phyloP scores from a whole-genome alignment of 371 early-diverging fungal species.

The Coemansia sp. region DNA sequence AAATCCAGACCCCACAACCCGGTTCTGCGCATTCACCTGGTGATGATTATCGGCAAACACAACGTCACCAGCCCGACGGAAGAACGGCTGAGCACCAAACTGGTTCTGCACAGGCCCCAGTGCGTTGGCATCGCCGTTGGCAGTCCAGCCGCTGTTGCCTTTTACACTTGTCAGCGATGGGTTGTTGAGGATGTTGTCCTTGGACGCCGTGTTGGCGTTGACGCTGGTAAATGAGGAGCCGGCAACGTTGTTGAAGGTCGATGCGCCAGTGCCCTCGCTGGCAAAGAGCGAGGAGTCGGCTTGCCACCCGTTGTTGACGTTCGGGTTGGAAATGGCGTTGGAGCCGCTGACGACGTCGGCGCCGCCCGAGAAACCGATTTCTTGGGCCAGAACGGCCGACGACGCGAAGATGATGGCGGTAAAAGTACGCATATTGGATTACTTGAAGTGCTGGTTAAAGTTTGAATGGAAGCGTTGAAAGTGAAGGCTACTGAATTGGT shows the following conservation, averaged over 20 bases:
- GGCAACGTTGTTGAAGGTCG: constrained; percentile 33
- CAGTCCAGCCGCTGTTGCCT: constrained; percentile 48
- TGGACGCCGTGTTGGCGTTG: constrained; percentile 35
- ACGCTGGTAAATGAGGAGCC: constrained; percentile 39
- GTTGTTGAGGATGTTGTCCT: constrained; percentile 47
- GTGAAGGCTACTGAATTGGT: neutral
- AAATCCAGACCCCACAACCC: constrained; percentile 20
- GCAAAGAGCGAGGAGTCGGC: constrained; percentile 34
- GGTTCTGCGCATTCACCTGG: constrained; percentile 12
- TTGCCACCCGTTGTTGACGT: constrained; percentile 49
- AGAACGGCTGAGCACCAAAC: constrained; percentile 16
- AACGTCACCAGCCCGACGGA: constrained; percentile 22
- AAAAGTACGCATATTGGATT: constrained; percentile 31
- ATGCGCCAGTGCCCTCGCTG: constrained; percentile 17
- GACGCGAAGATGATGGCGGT: constrained; percentile 32
- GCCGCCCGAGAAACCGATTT: constrained; percentile 31
- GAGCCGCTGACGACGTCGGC: constrained; percentile 22
- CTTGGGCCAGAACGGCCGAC: constrained; percentile 35
- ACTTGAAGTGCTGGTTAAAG: neutral
- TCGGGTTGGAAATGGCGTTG: constrained; percentile 37
- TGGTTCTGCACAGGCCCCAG: constrained; percentile 45
- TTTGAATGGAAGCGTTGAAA: neutral
- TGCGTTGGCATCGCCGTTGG: constrained; percentile 42
- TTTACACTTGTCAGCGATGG: constrained; percentile 18
- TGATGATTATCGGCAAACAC: constrained; percentile 37